Evolutionary conservation across 495 filamentous ascomycete species (phyloP), one percentile per base, ranked within the genome.

Genomic region (Penicillium pulvis): DNA sequence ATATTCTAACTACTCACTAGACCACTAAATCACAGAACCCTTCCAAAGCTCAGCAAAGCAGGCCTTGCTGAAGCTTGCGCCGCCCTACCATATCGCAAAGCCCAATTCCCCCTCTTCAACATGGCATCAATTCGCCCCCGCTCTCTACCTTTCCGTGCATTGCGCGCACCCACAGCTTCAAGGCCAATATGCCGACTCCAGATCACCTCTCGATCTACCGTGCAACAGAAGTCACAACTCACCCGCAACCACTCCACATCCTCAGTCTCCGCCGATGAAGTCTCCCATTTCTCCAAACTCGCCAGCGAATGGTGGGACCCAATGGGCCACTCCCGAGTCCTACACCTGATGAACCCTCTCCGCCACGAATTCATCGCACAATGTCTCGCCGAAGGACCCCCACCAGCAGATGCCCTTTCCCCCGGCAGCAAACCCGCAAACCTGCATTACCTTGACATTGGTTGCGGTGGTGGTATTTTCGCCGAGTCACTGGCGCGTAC

Each of bases 221-320:
- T 20, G 39, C 72, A 4, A 6, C 17, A 19, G n/a, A 46, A 23
- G 3, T 26, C 23, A 14, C 35, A 28, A 26, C 12, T 24, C 16
- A 36, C 23, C 19, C 42, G 70, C 59, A 53, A 86, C 76, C 75
- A 78, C 64, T 71, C 71, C 42, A 75, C 83, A 57, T 87, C 86
- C 30, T 87, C 89, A 64, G 89, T 98, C 73, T 92, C 92, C 69
- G 83, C 87, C 51, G 80, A 85, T 66, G 94, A 98, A 78, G 81
- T 98, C 57, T 88, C 90, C 42, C 94, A 98, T 77, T 98, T 98
- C 83, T 90, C 91, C 66, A 83, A 86, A 60, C 91, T 98, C 58
- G 94, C 95, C 67, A 90, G 87, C 64, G 87, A 86, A 65, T 98
- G 94, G 94, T 98, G 94, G 94, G 95, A 98, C 75, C 90, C 94